A percentile compares a stretch with the other conserved stretches of the same genome.
phyloP scores from a whole-genome alignment of 1,284 basidiomycete species.

The Austroboletus niveus region DNA sequence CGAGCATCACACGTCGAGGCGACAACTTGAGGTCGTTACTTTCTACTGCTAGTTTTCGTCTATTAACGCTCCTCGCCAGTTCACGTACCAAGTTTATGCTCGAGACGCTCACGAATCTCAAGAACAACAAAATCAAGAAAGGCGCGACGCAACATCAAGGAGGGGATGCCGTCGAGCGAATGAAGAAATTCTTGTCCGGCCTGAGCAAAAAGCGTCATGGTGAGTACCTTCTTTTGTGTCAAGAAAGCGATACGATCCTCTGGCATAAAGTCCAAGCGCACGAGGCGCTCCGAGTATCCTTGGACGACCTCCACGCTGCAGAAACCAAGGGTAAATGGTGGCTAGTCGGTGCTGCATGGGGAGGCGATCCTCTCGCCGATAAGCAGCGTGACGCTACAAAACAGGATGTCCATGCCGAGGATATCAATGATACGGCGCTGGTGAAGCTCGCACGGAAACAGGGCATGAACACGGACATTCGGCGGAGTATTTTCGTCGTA shows the following conservation, averaged over 20 bases:
- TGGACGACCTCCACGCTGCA: slow-evolving; percentile 84
- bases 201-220: slow-evolving; percentile 77
- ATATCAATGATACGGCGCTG: slow-evolving; percentile 51
- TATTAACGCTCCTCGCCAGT: slow-evolving; percentile 40
- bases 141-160: slow-evolving; percentile 58
- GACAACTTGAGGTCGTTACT: slow-evolving; percentile 54
- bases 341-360: slow-evolving; percentile 97
- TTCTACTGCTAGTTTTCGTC: background rate
- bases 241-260: background rate
- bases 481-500: slow-evolving; percentile 88
- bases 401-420: slow-evolving; percentile 21
- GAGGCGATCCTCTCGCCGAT: slow-evolving; percentile 84
- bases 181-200: slow-evolving; percentile 81
- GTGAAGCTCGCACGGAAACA: slow-evolving; percentile 85
- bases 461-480: slow-evolving; percentile 98
- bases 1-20: slow-evolving; percentile 59
- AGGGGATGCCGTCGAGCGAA: slow-evolving; percentile 72
- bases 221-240: slow-evolving; percentile 30
- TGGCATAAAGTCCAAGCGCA: slow-evolving; percentile 63
- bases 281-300: slow-evolving; percentile 80
- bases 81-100: slow-evolving; percentile 91
- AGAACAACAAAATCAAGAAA: slow-evolving; percentile 85
- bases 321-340: slow-evolving; percentile 97
- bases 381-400: slow-evolving; percentile 41
- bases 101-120: slow-evolving; percentile 85